Conservation (phyloP, 805 yeast genomes). For the Starmerella floricola region DNA sequence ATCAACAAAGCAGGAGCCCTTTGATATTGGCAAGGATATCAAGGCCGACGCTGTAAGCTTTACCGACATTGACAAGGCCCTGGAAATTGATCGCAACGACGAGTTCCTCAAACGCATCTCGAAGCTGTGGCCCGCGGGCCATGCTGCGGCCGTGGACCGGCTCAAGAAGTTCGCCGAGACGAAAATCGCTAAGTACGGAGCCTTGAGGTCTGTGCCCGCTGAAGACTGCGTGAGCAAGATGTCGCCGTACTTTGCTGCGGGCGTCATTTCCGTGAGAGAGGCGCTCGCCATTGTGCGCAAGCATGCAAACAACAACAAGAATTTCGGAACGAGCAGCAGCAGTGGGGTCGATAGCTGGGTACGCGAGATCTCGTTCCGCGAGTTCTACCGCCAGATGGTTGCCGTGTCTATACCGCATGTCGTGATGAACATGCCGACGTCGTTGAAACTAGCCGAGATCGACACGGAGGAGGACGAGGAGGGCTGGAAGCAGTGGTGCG, state of each 20-base stretch:
- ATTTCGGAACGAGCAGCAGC: conserved; percentile 20
- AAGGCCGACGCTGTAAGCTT: neutral
- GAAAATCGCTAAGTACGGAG: conserved; percentile 28
- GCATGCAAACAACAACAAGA: conserved; percentile 22
- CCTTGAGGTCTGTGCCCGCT: conserved; percentile 28
- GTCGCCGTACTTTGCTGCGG: conserved; percentile 38
- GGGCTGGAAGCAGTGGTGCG: conserved; percentile 39
- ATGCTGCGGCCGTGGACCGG: conserved; percentile 27
- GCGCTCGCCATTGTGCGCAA: conserved; percentile 22
- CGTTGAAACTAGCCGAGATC: conserved; percentile 32
- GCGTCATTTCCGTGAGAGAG: conserved; percentile 34
- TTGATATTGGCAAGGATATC: neutral
- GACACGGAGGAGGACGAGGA: conserved; percentile 36
- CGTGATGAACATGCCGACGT: conserved; percentile 40
- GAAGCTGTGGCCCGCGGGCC: conserved; percentile 29
- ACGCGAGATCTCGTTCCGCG: conserved; percentile 49
- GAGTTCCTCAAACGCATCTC: neutral
- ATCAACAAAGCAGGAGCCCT: conserved; percentile 1
- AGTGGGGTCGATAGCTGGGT: conserved; percentile 37
- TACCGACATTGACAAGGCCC: conserved; percentile 9
- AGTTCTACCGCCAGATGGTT: conserved; percentile 40
- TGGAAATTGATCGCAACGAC: conserved; percentile 2
- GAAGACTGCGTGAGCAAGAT: conserved; percentile 32
- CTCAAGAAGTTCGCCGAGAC: conserved; percentile 17
- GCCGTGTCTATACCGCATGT: conserved; percentile 40